These are phyloP conservation scores for Penicillium bovifimosum DNA, from an alignment of 495 filamentous ascomycete species.

Conservation along the genomic window DNA sequence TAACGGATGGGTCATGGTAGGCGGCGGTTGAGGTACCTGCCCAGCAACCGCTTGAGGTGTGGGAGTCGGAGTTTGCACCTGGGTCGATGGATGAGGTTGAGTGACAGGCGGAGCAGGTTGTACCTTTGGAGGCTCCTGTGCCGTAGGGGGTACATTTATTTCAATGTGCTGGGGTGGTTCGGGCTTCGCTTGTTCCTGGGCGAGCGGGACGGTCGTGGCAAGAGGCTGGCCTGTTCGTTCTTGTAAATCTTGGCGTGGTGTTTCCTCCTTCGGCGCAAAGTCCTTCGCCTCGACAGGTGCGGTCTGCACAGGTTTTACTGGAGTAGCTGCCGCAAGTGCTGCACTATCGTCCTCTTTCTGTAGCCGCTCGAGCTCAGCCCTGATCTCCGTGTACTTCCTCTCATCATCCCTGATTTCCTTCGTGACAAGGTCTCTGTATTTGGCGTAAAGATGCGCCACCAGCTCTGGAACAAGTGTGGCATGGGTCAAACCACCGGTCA, in stretches of 20 bases:
- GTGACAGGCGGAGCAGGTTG: background rate
- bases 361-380: conserved; percentile 63
- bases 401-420: conserved; percentile 71
- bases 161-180: conserved; percentile 13
- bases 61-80: conserved; percentile 11
- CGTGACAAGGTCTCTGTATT: conserved; percentile 64
- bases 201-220: background rate
- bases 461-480: conserved; percentile 60
- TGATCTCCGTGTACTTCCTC: conserved; percentile 54
- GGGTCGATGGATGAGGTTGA: conserved; percentile 9
- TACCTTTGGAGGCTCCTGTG: conserved; percentile 13
- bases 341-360: conserved; percentile 53
- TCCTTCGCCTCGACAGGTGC: conserved; percentile 34
- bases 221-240: conserved; percentile 6
- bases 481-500: conserved; percentile 58
- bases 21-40: conserved; percentile 22
- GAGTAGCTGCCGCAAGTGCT: conserved; percentile 2
- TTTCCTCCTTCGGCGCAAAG: conserved; percentile 29
- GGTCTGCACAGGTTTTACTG: conserved; percentile 15
- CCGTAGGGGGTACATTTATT: background rate
- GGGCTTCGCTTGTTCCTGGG: conserved; percentile 14
- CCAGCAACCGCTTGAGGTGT: conserved; percentile 24
- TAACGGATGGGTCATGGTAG: conserved; percentile 29
- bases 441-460: conserved; percentile 64
- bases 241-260: conserved; percentile 8